phyloP scores from a whole-genome alignment of 73 alveolate genomes.

The Breviolum minutum region DNA sequence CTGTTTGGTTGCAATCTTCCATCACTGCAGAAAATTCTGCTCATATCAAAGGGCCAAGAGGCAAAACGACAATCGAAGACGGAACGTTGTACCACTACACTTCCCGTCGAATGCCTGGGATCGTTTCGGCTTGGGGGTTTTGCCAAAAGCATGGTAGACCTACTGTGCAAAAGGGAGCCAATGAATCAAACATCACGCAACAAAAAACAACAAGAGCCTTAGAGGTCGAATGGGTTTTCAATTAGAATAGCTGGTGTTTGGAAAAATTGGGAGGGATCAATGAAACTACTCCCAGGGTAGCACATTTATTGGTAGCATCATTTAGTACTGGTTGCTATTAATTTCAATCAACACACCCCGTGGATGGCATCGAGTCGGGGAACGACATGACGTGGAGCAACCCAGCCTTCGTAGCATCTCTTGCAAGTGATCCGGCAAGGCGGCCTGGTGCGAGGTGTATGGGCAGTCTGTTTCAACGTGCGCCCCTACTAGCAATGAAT shows the following conservation, averaged over 20 bases:
- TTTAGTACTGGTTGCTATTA: too few relatives aligned
- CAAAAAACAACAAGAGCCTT: too few relatives aligned
- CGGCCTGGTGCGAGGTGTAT: not conserved
- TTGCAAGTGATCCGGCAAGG: conserved; percentile 48
- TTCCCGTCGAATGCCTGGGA: conserved; percentile 35
- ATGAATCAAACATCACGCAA: not conserved
- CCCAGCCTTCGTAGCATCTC: not conserved
- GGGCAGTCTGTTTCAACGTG: too few relatives aligned
- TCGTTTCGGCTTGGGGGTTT: not conserved
- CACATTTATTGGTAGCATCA: too few relatives aligned
- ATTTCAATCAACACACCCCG: too few relatives aligned
- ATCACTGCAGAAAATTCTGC: not conserved
- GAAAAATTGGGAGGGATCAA: too few relatives aligned
- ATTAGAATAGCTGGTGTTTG: too few relatives aligned
- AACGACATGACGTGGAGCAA: not conserved
- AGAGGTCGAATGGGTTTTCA: too few relatives aligned
- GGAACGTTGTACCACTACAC: conserved; percentile 38
- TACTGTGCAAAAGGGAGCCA: not conserved
- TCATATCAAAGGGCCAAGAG: not conserved
- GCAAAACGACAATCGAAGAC: conserved; percentile 57
- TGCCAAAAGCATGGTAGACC: not conserved
- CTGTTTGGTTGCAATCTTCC: too few relatives aligned
- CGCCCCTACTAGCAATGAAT: too few relatives aligned
- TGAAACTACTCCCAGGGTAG: too few relatives aligned
- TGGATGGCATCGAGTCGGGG: too few relatives aligned